Percentiles rank a stretch among this genome's conserved stretches.
phyloP scores from a whole-genome alignment of 768 basidiomycete genomes.

The Pisolithus marmoratus region DNA sequence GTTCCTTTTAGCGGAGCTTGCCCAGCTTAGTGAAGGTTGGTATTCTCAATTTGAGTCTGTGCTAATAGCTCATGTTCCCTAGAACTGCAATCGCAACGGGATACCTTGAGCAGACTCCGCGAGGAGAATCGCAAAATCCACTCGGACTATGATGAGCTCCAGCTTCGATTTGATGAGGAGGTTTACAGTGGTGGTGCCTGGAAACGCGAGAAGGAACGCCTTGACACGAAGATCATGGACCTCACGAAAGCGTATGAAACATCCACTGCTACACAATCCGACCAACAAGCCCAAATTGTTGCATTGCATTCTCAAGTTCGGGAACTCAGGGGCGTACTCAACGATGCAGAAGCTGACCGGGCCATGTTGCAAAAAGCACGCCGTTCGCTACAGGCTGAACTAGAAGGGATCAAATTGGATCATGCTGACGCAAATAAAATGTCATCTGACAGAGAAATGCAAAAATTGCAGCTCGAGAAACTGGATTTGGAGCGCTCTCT shows the following conservation, averaged over 20 bases:
- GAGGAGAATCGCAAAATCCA: constrained; percentile 77
- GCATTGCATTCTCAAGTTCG: constrained; percentile 81
- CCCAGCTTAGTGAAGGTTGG: constrained; percentile 73
- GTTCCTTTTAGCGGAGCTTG: constrained; percentile 54
- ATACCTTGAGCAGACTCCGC: constrained; percentile 66
- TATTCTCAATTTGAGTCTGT: constrained; percentile 1
- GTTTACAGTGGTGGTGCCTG: constrained; percentile 72
- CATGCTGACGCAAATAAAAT: constrained; percentile 64
- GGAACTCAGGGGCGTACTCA: constrained; percentile 72
- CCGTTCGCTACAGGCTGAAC: constrained; percentile 70
- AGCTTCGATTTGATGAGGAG: constrained; percentile 71
- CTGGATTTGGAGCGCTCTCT: constrained; percentile 74
- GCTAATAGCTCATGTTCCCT: constrained; percentile 6
- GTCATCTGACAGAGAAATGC: constrained; percentile 68
- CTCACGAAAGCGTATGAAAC: constrained; percentile 71
- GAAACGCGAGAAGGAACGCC: constrained; percentile 84
- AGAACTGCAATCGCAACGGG: constrained; percentile 78
- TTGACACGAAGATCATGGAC: constrained; percentile 78
- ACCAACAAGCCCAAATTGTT: constrained; percentile 82
- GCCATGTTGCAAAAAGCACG: constrained; percentile 77
- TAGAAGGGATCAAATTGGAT: constrained; percentile 76
- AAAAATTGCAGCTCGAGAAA: constrained; percentile 71
- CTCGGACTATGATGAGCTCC: constrained; percentile 71
- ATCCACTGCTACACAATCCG: constrained; percentile 63
- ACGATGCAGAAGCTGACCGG: constrained; percentile 82